Percentiles rank a stretch among this genome's conserved stretches.
Conservation (phyloP, 345 rosid species). For the Garcia nutans region DNA sequence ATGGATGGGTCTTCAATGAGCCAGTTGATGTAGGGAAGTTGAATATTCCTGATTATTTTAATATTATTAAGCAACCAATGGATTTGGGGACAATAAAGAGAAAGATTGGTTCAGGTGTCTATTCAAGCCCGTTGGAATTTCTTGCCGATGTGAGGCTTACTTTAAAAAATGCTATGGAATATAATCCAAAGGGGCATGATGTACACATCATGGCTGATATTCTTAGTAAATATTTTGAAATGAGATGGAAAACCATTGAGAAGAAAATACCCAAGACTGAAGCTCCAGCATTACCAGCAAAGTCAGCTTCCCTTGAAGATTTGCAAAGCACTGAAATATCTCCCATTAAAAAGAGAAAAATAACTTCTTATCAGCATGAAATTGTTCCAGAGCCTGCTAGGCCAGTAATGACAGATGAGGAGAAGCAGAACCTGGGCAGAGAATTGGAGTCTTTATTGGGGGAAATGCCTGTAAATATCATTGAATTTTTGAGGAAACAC, state of each 20-base stretch:
- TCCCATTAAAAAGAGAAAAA: conserved; percentile 24
- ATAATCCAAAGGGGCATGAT: conserved; percentile 46
- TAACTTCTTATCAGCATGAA: conserved; percentile 14
- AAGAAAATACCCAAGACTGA: conserved; percentile 24
- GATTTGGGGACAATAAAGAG: conserved; percentile 53
- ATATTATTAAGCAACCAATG: conserved; percentile 52
- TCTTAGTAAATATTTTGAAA: conserved; percentile 32
- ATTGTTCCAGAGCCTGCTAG: conserved; percentile 18
- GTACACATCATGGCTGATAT: conserved; percentile 45
- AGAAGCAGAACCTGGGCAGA: conserved; percentile 15
- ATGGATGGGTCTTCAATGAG: conserved; percentile 43
- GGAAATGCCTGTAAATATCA: conserved; percentile 27
- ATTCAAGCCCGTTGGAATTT: conserved; percentile 41
- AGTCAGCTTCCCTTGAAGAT: conserved; percentile 3
- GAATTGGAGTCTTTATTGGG: conserved; percentile 22
- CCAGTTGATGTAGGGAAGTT: conserved; percentile 47
- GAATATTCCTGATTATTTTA: conserved; percentile 40
- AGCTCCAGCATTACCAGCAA: not conserved
- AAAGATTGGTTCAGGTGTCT: conserved; percentile 28
- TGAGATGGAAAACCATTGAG: conserved; percentile 32
- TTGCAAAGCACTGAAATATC: conserved; percentile 7
- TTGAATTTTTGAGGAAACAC: conserved; percentile 27
- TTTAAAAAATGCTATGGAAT: conserved; percentile 52
- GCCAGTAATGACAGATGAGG: conserved; percentile 15
- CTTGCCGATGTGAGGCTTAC: conserved; percentile 51